A percentile compares a stretch with the other conserved stretches of the same genome.
phyloP scores from a whole-genome alignment of 208 protist species.

The Trypanosomatidae sp. region DNA sequence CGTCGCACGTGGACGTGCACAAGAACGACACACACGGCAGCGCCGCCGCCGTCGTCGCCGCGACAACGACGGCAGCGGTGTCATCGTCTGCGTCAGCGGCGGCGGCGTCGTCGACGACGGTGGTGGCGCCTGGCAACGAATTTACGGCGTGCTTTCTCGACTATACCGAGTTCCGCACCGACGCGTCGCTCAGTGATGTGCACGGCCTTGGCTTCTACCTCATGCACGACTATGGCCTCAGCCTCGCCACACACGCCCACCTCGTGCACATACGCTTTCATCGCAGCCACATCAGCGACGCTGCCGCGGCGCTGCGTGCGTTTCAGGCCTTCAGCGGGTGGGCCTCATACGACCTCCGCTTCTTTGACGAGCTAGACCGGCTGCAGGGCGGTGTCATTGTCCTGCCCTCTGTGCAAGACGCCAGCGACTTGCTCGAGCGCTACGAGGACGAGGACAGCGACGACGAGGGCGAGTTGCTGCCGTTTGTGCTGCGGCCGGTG shows the following conservation, averaged over 20 bases:
- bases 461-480: slow-evolving; percentile 67
- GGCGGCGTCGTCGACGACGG: too few relatives aligned
- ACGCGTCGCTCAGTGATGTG: slow-evolving; percentile 43
- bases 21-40: slow-evolving; percentile 1
- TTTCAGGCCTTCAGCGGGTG: slow-evolving; percentile 76
- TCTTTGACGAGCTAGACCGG: slow-evolving; percentile 47
- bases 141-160: slow-evolving; percentile 66
- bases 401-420: slow-evolving; percentile 66
- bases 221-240: slow-evolving; percentile 56
- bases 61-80: neutral
- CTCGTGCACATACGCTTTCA: slow-evolving; percentile 61
- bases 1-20: neutral
- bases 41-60: neutral
- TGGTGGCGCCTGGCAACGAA: slow-evolving; percentile 14
- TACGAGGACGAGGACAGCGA: slow-evolving; percentile 86
- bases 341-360: slow-evolving; percentile 57
- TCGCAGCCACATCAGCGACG: slow-evolving; percentile 17
- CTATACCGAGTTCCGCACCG: slow-evolving; percentile 52
- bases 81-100: too few relatives aligned
- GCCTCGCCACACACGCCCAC: slow-evolving; percentile 62
- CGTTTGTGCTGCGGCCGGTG: slow-evolving; percentile 69
- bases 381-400: slow-evolving; percentile 62
- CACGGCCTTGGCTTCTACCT: slow-evolving; percentile 68
- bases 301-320: slow-evolving; percentile 42
- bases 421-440: slow-evolving; percentile 67